Base-by-base conservation (phyloP, 2,329 filamentous ascomycete genomes). In the Drechslerella dactyloides region DNA sequence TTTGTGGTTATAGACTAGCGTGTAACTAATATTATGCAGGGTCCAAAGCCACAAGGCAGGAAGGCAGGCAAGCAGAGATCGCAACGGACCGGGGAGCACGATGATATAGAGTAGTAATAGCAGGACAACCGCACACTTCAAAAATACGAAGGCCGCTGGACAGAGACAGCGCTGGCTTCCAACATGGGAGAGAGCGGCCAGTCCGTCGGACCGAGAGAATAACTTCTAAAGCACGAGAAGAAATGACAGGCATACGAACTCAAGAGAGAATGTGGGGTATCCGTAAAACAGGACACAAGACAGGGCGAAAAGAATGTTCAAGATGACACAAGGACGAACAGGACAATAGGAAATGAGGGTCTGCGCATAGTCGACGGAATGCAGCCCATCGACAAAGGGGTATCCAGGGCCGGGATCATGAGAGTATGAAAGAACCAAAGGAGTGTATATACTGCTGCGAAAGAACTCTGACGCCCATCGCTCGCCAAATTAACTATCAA, bases 401-500 rank as follows among this genome's bases (percentile, higher is more conserved):
- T 63, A 73, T 58, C 58, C 50, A 61, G 23, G 52, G 42, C 61
- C 19, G 17, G 55, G 55, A 63, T 74, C 66, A 62, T 65, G 63
- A 50, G 44, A 60, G 62, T 58, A 58, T 63, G 48, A 50, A 73
- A 55, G 15, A 54, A 30, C 60, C 54, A 24, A 59, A 60, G 54
- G 44, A 75, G 63, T 59, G 53, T 66, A 61, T 61, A 62, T 63
- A 75, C 74, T 75, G 55, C 58, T 65, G 74, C 61, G 64, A 74
- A 55, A 75, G 68, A 73, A 75, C 65, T 73, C 50, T 48, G 59
- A 74, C 74, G 50, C 69, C 74, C 69, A 74, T 74, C 68, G 51
- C 55, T 68, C 51, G 58, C 55, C 63, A 61, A 62, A 64, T 64
- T 69, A 64, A 55, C 23, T 48, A 54, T 46, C 42, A 66, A 65